Base-by-base conservation (phyloP, 768 basidiomycete species). In the Boletus huronensis region DNA sequence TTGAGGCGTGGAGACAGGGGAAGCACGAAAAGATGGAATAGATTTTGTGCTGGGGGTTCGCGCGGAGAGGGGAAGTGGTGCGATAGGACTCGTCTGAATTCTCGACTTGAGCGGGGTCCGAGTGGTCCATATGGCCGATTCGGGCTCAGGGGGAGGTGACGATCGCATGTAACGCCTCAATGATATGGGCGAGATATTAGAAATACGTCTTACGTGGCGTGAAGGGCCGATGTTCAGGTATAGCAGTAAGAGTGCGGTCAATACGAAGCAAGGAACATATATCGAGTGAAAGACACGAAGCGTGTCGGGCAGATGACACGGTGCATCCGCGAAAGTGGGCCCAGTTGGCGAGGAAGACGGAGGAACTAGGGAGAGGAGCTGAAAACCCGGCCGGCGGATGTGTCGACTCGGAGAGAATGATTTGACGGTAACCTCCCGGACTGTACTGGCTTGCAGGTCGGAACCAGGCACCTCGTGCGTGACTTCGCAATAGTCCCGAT, bases 401-500 rank as follows among this genome's bases (percentile, higher is more conserved):
- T 87, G 86, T 50, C 79, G 79, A 14, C 84, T 83, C 57, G 84
- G 82, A 16, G 90, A 88, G 69, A 96, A 93, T 0, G 93, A 88
- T 69, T 93, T 95, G 54, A 96, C 77, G 1, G 93, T 94, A 21
- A 93, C 81, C 71, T 96, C 93, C 44, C 85, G 84, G 41, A 86
- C 74, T 3, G 64, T 54, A 58, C 57, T 58, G 16, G 52, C 49
- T 46, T 52, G 62, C 56, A 55, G 45, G 41, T 68, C 64, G 19
- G 61, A 57, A n/a, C 57, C 61, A 4, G 69, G 64, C 9, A 74
- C 58, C 32, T 72, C 72, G 67, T 90, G 89, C 23, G 70, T 72
- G 62, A 87, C 79, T 60, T 92, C 90, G 64, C 94, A 98, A 63
- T 90, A 90, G 70, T 97, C 94, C 47, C 91, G 88, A 69, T 96